phyloP scores from a whole-genome alignment of 768 basidiomycete genomes.

The Tricholoma hemisulphureum region DNA sequence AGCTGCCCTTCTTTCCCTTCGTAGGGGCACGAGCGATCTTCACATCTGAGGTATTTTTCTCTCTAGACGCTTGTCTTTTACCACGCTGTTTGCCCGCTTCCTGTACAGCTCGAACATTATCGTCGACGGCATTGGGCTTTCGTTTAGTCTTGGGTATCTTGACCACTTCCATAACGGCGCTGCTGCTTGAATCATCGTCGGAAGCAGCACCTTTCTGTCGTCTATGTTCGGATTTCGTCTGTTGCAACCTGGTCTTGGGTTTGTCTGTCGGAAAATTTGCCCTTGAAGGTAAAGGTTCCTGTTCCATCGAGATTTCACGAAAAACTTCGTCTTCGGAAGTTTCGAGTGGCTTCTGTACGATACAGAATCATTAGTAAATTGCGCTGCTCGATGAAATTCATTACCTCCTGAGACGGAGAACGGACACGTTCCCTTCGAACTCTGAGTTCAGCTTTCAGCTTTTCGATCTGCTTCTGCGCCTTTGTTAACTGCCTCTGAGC shows the following conservation, averaged over 20 bases:
- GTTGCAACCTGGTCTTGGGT: slow-evolving; percentile 10
- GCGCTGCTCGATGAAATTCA: background rate
- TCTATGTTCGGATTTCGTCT: slow-evolving; percentile 5
- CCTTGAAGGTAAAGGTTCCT: slow-evolving; percentile 2
- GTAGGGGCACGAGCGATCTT: slow-evolving; percentile 16
- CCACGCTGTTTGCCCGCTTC: slow-evolving; percentile 13
- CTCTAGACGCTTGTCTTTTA: slow-evolving; percentile 28
- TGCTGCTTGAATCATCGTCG: slow-evolving; percentile 10
- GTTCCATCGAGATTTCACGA: slow-evolving; percentile 5
- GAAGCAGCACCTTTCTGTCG: background rate
- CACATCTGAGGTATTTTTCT: slow-evolving; percentile 19
- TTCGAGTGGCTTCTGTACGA: background rate
- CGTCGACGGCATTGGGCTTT: slow-evolving; percentile 24
- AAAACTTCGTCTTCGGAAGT: background rate
- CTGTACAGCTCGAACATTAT: slow-evolving; percentile 21
- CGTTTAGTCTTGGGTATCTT: slow-evolving; percentile 30
- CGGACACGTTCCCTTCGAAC: slow-evolving; percentile 34
- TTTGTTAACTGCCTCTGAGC: slow-evolving; percentile 33
- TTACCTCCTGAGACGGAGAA: slow-evolving; percentile 27
- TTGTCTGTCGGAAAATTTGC: slow-evolving; percentile 3
- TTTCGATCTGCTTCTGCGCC: slow-evolving; percentile 42
- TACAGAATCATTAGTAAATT: background rate
- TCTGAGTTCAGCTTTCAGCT: slow-evolving; percentile 45
- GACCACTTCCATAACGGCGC: background rate
- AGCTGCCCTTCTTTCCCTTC: slow-evolving; percentile 15